Evolutionary conservation across 2,329 filamentous ascomycete species (phyloP).

Genomic region (Ascocoryne sarcoides): DNA sequence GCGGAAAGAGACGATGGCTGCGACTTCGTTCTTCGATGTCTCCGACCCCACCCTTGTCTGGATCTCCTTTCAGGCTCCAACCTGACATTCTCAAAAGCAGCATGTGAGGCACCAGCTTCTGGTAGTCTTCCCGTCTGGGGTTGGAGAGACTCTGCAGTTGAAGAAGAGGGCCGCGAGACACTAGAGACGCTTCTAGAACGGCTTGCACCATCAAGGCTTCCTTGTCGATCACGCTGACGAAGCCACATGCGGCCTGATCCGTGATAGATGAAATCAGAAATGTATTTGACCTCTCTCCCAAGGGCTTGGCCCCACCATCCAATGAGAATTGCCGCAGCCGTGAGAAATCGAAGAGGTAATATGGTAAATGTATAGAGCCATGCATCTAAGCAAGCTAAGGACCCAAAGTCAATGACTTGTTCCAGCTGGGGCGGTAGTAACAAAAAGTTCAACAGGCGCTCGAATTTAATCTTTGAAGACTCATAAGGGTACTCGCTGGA

Average conservation of each 20-base stretch:
- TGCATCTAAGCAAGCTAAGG: conserved; percentile 83
- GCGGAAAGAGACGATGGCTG: conserved; percentile 76
- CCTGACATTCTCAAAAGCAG: conserved; percentile 14
- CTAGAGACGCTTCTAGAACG: conserved; percentile 24
- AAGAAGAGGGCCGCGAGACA: conserved; percentile 17
- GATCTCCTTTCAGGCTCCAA: conserved; percentile 20
- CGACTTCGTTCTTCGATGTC: conserved; percentile 71
- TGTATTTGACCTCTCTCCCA: conserved; percentile 60
- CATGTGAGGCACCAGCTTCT: conserved; percentile 9
- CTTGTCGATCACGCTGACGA: conserved; percentile 40
- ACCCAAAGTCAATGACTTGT: conserved; percentile 76
- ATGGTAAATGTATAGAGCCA: conserved; percentile 98
- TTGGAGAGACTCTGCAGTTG: conserved; percentile 21
- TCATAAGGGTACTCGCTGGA: conserved; percentile 67
- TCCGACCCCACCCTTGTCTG: conserved; percentile 25
- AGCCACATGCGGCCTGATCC: conserved; percentile 74
- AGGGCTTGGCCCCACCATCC: conserved; percentile 72
- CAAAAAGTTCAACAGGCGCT: conserved; percentile 83
- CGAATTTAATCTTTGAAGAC: conserved; percentile 84
- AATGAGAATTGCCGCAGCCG: conserved; percentile 66
- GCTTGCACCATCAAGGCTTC: conserved; percentile 22
- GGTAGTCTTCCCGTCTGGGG: conserved; percentile 13
- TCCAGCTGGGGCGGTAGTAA: conserved; percentile 76
- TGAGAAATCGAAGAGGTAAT: conserved; percentile 76
- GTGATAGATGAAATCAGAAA: conserved; percentile 68